Conservation (phyloP, 345 rosid genomes). For the Heritiera littoralis region DNA sequence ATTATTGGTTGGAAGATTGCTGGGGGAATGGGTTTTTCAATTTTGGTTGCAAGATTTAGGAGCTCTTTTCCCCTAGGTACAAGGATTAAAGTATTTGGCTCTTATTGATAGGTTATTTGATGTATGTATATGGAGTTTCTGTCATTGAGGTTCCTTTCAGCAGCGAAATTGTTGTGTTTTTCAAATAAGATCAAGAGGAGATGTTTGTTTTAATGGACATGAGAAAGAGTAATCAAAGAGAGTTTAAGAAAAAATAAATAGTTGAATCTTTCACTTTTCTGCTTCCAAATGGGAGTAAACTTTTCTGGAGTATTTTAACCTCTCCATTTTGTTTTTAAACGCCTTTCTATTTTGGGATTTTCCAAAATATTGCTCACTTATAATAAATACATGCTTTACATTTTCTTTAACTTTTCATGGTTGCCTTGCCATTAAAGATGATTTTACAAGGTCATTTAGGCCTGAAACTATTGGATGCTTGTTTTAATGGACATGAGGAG, state of each 20-base stretch:
- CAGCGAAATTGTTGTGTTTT: not conserved
- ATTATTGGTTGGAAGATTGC: not conserved
- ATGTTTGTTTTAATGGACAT: not conserved
- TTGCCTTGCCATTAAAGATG: too few relatives aligned
- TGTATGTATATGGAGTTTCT: not conserved
- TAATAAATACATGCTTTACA: too few relatives aligned
- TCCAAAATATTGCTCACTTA: not conserved
- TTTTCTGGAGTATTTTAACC: not conserved
- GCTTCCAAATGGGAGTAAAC: too few relatives aligned
- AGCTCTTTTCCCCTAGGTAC: not conserved
- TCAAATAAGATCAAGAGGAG: not conserved
- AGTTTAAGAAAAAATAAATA: too few relatives aligned
- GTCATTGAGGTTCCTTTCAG: conserved; percentile 3
- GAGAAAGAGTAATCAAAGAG: not conserved
- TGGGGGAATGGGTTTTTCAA: not conserved
- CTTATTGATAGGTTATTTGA: not conserved
- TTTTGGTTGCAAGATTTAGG: not conserved
- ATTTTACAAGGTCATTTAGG: too few relatives aligned
- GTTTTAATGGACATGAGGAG: too few relatives aligned
- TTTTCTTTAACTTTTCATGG: too few relatives aligned
- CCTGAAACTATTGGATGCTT: too few relatives aligned
- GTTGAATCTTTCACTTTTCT: not conserved
- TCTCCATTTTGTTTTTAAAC: too few relatives aligned
- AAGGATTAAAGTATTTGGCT: not conserved
- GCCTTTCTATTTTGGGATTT: not conserved